Base-by-base conservation (phyloP, 1,139 yeast genomes). In the Hansenula lynferdii region DNA sequence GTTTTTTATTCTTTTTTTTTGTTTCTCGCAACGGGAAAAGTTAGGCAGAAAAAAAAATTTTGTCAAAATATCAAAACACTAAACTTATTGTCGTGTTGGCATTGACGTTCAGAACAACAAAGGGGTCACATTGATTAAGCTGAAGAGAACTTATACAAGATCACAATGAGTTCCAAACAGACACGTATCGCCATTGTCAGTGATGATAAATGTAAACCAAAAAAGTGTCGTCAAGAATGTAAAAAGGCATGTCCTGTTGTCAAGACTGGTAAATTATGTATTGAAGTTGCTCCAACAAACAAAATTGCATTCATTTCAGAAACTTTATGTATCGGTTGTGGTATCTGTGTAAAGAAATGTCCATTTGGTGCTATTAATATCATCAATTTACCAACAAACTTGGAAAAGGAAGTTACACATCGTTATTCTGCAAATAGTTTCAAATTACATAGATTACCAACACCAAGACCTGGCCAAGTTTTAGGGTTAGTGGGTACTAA, bases 401-500 rank as follows among this genome's bases (percentile, higher is more conserved):
- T 92, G 62, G 97, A 90, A 38, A 70, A 73, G 38, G 92, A 92
- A 64, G 94, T 92, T 42, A 89, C 97, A 30, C 97, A 92, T 65
- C 81, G 98, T 72, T 92, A 92, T 65, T 86, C 97, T 35, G 98
- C 97, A 42, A 92, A 92, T 65, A 87, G 97, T 37, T 92, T 92
- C 80, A 92, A 92, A 67, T 76, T 92, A 57, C 98, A 92, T 64
- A 79, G 98, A 64, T 74, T 92, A 55, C 98, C 98, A 18, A 90
- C 96, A 43, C 98, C 98, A 50, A 84, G 98, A 68, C 97, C 98
- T 7, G 98, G 97, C 43, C 98, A 92, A 67, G 98, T 92, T 35
- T 74, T 92, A 51, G 98, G 98, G 49, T 75, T 92, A 53, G 98
- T 92, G 36, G 98, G 98, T 59, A 86, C 97, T 43, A 92, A 92